Evolutionary conservation across 148 eudicot genomes (phyloP).

Genomic region (Rhododendron henanense): DNA sequence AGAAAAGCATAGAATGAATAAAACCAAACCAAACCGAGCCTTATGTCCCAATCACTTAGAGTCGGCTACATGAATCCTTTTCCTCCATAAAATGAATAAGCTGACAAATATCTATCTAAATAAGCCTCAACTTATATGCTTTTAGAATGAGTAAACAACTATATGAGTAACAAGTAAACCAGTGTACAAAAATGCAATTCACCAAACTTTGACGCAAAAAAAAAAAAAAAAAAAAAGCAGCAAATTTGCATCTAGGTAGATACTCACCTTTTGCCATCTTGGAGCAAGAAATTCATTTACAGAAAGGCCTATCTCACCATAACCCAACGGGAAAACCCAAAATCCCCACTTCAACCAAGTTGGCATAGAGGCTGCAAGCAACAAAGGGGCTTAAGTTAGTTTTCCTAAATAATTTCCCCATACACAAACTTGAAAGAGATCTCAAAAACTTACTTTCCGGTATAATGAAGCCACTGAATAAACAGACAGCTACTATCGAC

Average conservation of each 20-base stretch:
- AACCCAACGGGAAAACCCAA: constrained; percentile 69
- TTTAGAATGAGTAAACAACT: not conserved
- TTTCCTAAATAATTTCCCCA: not conserved
- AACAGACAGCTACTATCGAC: constrained; percentile 29
- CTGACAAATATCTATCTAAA: not conserved
- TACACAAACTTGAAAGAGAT: not conserved
- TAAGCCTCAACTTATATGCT: too few relatives aligned
- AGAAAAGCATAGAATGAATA: not conserved
- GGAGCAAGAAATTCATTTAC: constrained; percentile 78
- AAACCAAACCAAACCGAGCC: too few relatives aligned
- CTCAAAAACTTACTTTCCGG: constrained; percentile 44
- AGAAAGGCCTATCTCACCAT: constrained; percentile 71
- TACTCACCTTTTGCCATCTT: constrained; percentile 68
- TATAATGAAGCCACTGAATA: constrained; percentile 70
- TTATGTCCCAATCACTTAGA: too few relatives aligned
- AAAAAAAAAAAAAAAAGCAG: not conserved
- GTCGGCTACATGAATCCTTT: too few relatives aligned
- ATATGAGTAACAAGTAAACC: not conserved
- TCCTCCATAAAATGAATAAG: not conserved
- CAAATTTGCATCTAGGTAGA: not conserved
- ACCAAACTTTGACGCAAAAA: not conserved
- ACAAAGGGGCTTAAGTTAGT: not conserved
- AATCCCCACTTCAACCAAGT: constrained; percentile 78
- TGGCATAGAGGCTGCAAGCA: constrained; percentile 78
- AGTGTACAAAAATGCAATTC: not conserved